Evolutionary conservation across 306 rosid species (phyloP).

Genomic region (Pyrus betulifolia): DNA sequence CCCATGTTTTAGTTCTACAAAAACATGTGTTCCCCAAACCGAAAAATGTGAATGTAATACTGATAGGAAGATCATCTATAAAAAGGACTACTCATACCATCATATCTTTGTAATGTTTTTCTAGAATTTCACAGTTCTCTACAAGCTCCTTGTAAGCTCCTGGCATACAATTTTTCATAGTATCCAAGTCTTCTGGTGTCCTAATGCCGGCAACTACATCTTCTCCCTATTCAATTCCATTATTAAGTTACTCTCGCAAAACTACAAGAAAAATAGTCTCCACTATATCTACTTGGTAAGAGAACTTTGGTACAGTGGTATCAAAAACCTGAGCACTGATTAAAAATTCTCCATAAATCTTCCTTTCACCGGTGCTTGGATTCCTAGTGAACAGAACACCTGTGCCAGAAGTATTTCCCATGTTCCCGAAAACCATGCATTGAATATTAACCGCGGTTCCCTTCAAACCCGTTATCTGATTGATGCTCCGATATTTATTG

Average conservation of each 20-base stretch:
- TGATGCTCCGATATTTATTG: constrained; percentile 74
- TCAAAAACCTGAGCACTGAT: constrained; percentile 84
- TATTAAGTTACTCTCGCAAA: constrained; percentile 13
- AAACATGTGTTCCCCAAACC: not conserved
- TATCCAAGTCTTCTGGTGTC: constrained; percentile 79
- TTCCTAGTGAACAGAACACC: constrained; percentile 96
- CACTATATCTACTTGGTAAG: not conserved
- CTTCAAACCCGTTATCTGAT: constrained; percentile 75
- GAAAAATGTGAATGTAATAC: not conserved
- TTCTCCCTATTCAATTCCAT: constrained; percentile 62
- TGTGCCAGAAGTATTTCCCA: constrained; percentile 95
- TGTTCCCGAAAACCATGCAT: constrained; percentile 91
- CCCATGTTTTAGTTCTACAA: not conserved
- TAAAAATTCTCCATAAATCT: constrained; percentile 91
- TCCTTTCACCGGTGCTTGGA: constrained; percentile 94
- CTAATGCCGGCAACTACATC: constrained; percentile 98
- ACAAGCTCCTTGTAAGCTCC: constrained; percentile 87
- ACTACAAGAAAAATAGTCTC: not conserved
- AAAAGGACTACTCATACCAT: constrained; percentile 46
- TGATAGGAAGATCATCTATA: not conserved
- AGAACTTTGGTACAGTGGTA: constrained; percentile 12
- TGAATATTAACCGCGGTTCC: constrained; percentile 98
- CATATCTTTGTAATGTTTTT: constrained; percentile 93
- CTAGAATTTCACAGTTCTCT: constrained; percentile 85
- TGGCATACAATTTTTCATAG: constrained; percentile 82